These are phyloP conservation scores for Mantamonas sphyraenae DNA, from an alignment of 78 protist species.

Conservation along the genomic window DNA sequence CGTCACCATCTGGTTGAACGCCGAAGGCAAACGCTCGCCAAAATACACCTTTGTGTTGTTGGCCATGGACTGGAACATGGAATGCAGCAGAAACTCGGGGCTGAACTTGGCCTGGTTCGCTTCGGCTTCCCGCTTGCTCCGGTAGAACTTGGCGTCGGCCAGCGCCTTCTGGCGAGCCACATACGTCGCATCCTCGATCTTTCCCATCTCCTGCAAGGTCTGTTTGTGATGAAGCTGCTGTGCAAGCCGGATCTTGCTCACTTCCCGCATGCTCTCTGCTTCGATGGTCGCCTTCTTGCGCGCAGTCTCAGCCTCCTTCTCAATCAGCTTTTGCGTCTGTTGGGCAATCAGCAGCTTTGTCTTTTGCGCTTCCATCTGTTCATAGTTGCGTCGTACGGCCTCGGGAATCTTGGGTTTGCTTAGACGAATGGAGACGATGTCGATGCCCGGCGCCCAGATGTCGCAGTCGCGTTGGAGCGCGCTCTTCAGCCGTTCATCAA, in stretches of 20 bases:
- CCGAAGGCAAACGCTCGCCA: slow-evolving; percentile 21
- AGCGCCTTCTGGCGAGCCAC: background rate
- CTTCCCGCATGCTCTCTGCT: slow-evolving; percentile 29
- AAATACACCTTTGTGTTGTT: slow-evolving; percentile 48
- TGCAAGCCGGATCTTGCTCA: background rate
- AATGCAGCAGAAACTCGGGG: background rate
- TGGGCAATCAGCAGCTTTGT: slow-evolving; percentile 31
- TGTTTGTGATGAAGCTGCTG: slow-evolving; percentile 7
- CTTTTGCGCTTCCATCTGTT: slow-evolving; percentile 43
- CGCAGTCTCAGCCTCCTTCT: slow-evolving; percentile 48
- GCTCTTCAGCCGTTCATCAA: slow-evolving; percentile 30
- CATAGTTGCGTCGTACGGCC: slow-evolving; percentile 9
- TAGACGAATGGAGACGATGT: slow-evolving; percentile 6
- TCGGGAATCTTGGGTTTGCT: slow-evolving; percentile 46
- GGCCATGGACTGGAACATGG: background rate
- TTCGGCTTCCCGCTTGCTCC: background rate
- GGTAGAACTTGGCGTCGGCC: slow-evolving; percentile 24
- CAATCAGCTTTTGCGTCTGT: slow-evolving; percentile 23
- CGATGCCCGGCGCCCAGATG: slow-evolving; percentile 7
- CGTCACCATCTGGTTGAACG: too few relatives aligned
- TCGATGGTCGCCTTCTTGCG: slow-evolving; percentile 14
- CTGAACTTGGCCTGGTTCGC: slow-evolving; percentile 8
- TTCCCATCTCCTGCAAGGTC: background rate
- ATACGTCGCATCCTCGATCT: slow-evolving; percentile 10
- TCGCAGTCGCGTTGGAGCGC: slow-evolving; percentile 18